Percentiles rank a stretch among this genome's conserved stretches.
phyloP scores from a whole-genome alignment of 2,329 filamentous ascomycete genomes.

The Cadophora sp. region DNA sequence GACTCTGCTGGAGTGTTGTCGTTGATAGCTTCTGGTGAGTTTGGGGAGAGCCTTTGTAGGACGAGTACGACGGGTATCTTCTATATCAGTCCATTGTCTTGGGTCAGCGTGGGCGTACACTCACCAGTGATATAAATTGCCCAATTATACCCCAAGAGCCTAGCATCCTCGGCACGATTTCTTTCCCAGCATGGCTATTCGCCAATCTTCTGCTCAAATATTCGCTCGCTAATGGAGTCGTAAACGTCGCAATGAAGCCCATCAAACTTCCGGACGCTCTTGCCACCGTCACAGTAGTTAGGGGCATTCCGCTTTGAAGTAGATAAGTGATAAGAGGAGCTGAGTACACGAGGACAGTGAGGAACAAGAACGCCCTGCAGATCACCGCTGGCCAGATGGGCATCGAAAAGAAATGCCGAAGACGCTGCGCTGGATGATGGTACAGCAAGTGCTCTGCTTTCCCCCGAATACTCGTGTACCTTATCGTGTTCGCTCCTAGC shows the following conservation, averaged over 20 bases:
- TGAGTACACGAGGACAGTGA: constrained; percentile 56
- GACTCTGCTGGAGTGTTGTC: constrained; percentile 31
- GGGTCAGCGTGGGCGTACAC: background rate
- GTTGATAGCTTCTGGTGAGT: background rate
- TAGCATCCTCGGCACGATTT: constrained; percentile 25
- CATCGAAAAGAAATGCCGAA: constrained; percentile 47
- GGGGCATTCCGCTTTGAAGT: constrained; percentile 54
- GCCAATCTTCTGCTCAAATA: constrained; percentile 36
- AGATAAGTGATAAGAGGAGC: constrained; percentile 61
- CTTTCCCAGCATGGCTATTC: constrained; percentile 16
- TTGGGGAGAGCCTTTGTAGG: constrained; percentile 39
- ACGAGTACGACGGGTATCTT: constrained; percentile 47
- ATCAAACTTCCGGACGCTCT: constrained; percentile 53
- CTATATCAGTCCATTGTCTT: constrained; percentile 6
- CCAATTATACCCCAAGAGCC: constrained; percentile 50
- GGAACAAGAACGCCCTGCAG: constrained; percentile 56
- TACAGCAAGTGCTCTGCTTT: constrained; percentile 25
- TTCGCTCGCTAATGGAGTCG: constrained; percentile 55
- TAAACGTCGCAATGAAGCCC: constrained; percentile 57
- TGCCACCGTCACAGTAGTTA: constrained; percentile 53
- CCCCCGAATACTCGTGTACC: background rate
- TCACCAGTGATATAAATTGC: constrained; percentile 48
- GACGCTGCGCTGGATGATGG: constrained; percentile 34
- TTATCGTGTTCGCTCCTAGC: background rate
- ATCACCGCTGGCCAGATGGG: constrained; percentile 53